Base-by-base conservation (phyloP, 2,329 filamentous ascomycete genomes). In the Trichoderma hamatum region DNA sequence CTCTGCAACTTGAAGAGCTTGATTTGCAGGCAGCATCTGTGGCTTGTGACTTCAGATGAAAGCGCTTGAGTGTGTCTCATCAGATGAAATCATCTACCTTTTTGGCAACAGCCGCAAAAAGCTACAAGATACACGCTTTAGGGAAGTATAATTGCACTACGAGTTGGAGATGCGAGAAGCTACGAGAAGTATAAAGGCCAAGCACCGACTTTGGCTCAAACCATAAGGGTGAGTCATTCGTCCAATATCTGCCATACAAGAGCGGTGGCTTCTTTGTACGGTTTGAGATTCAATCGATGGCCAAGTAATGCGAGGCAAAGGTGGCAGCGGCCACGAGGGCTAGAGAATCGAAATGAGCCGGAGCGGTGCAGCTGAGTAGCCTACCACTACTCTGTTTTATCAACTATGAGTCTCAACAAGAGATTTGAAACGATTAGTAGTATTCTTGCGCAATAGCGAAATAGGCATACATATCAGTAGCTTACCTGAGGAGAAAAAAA, bases 401-500 rank as follows among this genome's bases (percentile, higher is more conserved):
- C 6, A 49, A 49, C 52, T 58, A 32, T 19, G 30, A 10, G 30
- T n/a, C 36, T 67, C 39, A 30, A 30, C 36, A 36, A 14, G 21
- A 51, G 5, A n/a, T 49, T 46, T 24, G 9, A 67, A 67, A 36
- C 56, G 21, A 69, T 73, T 72, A 76, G 75, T 74, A 77, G 74
- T 76, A 74, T 74, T 72, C 75, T 76, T 72, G 58, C 24, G 54
- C 36, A 26, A 36, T 1, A 6, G 16, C 19, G 26, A 3, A 43
- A 59, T 11, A 21, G 28, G 9, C 30, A 49, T 24, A 24, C 21
- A 46, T n/a, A 46, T 21, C n/a, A 24, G 39, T n/a, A 26, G 76
- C 76, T 77, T 72, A 78, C 76, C 75, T 75, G 68, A 16, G 69
- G 43, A 32, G 39, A 74, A 74, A 76, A 76, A 77, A 72, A 73